Base-by-base conservation (phyloP, 768 basidiomycete species). In the Austroboletus festivus region DNA sequence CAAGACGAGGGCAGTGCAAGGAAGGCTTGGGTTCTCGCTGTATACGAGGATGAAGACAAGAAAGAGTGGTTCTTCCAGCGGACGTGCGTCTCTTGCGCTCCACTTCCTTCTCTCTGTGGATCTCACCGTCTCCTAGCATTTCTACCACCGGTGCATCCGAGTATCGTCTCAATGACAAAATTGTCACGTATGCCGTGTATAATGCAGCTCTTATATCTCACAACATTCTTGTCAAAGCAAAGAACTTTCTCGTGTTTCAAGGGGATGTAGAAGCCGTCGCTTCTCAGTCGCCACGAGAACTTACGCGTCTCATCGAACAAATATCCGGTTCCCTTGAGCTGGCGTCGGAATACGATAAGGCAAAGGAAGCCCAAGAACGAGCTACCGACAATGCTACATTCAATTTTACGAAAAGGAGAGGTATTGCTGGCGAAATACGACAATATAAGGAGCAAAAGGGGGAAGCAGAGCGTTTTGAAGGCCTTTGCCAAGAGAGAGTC, bases 181-280 rank as follows among this genome's bases (percentile, higher is more conserved):
- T 80, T 20, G 90, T 96, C 46, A 87, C 93, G 0, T 94, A 94
- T 66, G 78, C 85, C 12, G 81, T 81, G 2, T 99, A 98, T 74
- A 96, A 96, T 51, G 75, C 84, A 5, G 88, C 90, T 12, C 85
- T 99, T 21, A 77, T 88, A 47, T 73, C 78, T 7, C 93, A 96
- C 59, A 96, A 97, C 61, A 91, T 99, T 61, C 88, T 98, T 40
- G 93, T 98, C 61, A 97, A 96, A 71, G 96, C 96, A 12, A 97
- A 97, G 74, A 98, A 98, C 72, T 99, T 98, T 61, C 85, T 98
- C 44, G 96, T 98, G 11, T 98, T 99, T 73, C 96, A 99, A 63
- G 96, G 96, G 44, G 96, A 98, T 63, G 96, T 99, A 26, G 96
- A 99, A 70, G 91, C 93, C 2, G 91, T 99, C 28, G 96, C 96